Conservation (phyloP, 2,329 filamentous ascomycete genomes). For the Colletotrichum ledebouriae region DNA sequence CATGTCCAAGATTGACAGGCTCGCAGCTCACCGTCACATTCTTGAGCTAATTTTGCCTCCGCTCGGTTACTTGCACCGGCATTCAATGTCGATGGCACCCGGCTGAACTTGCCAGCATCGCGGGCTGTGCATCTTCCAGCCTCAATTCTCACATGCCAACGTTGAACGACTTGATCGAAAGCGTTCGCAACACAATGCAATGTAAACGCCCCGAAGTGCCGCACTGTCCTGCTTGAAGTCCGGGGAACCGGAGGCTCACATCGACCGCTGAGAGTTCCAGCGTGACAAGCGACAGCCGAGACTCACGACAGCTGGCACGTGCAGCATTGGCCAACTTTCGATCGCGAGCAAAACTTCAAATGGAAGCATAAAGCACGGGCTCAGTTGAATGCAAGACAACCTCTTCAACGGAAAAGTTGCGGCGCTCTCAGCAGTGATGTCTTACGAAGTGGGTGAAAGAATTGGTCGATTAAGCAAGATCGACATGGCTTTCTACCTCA, state of each 20-base stretch:
- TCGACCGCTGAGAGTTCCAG: background rate
- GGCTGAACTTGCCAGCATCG: conserved; percentile 12
- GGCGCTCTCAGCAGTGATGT: too few relatives aligned
- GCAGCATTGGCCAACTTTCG: conserved; percentile 1
- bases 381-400: too few relatives aligned
- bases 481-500: background rate
- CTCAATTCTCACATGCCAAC: background rate
- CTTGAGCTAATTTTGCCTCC: conserved; percentile 1
- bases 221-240: background rate
- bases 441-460: too few relatives aligned
- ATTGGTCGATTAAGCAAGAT: background rate
- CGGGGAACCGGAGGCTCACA: background rate
- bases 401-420: too few relatives aligned
- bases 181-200: too few relatives aligned
- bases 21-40: background rate
- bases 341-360: conserved; percentile 11
- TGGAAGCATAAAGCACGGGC: conserved; percentile 10
- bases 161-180: background rate
- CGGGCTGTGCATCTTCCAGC: background rate
- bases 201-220: too few relatives aligned
- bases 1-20: background rate
- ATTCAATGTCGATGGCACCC: background rate
- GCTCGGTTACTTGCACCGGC: too few relatives aligned
- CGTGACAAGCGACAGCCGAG: conserved; percentile 1
- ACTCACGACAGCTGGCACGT: background rate